Base-by-base conservation (phyloP, 164 flowering plant genomes). In the Houttuynia cordata region DNA sequence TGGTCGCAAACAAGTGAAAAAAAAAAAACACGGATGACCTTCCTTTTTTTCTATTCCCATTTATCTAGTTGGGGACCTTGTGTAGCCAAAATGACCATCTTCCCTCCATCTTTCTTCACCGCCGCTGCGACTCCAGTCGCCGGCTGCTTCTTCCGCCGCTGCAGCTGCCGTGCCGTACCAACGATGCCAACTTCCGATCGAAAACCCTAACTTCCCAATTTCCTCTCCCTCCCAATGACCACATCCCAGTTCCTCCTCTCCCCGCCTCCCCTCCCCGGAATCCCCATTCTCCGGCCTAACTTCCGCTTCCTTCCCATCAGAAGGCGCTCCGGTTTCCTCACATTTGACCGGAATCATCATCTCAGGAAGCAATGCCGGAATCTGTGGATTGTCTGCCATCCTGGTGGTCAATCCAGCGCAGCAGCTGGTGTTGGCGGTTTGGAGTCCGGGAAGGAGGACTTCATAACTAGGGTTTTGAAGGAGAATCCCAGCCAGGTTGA, bases 401-500 rank as follows among this genome's bases (percentile, higher is more conserved):
- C 59, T n/a, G 24, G 76, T 73, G 41, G 59, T 12, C 30, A 37
- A 12, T 60, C 79, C 71, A 4, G 71, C 68, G 30, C 56, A 23
- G 37, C 56, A 34, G 37, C 81, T 13, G 64, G 63, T 24, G 58
- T 57, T 0, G 51, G 53, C 54, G 55, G 60, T 24, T 62, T 14
- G 18, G 40, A 67, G 56, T 59, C n/a, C 24, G 51, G 19, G n/a
- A 61, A 55, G 18, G 95, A 85, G 25, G 96, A 89, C 83, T 89
- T 84, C 64, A 75, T 87, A 39, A 71, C 91, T 21, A 81, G 85
- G 81, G 90, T 92, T 73, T 79, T 89, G 83, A 79, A 75, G 75
- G 86, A 87, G 63, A 92, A 92, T 68, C 98, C 98, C 10, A 79
- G 89, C 75, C 96, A 89, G 58, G 77, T 89, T 2, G 96, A 89